Conservation (phyloP, 2,329 filamentous ascomycete genomes). For the Nothopassalora personata region DNA sequence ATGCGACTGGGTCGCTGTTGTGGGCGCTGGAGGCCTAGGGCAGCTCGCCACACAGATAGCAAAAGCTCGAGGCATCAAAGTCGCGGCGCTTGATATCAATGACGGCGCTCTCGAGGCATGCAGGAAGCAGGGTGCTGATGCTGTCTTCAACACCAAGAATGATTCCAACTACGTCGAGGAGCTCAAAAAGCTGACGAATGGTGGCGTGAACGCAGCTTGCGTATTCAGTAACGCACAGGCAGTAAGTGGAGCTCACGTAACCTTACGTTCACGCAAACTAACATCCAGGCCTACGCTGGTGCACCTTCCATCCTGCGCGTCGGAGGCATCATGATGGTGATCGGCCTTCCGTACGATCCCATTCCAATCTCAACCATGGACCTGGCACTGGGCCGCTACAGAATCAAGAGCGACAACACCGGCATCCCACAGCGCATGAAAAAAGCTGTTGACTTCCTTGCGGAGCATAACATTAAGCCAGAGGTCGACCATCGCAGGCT, state of each 20-base stretch:
- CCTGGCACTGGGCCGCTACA: constrained; percentile 15
- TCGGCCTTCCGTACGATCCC: constrained; percentile 13
- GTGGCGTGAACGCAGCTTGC: constrained; percentile 14
- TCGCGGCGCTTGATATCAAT: constrained; percentile 17
- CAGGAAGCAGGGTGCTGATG: constrained; percentile 16
- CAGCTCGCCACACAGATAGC: constrained; percentile 18
- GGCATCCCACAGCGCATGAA: constrained; percentile 18
- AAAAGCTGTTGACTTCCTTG: constrained; percentile 18
- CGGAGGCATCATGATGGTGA: constrained; percentile 17
- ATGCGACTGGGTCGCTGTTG: constrained; percentile 16
- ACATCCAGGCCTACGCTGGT: constrained; percentile 14
- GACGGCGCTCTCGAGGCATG: constrained; percentile 16
- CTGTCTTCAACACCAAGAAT: constrained; percentile 14
- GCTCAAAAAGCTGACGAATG: constrained; percentile 13
- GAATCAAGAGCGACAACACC: constrained; percentile 17
- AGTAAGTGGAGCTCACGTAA: neutral
- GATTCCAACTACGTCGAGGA: constrained; percentile 10
- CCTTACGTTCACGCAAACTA: no score
- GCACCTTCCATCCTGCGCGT: constrained; percentile 11
- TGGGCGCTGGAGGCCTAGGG: constrained; percentile 16
- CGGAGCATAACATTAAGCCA: constrained; percentile 15
- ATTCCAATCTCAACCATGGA: constrained; percentile 16
- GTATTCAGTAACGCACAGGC: constrained; percentile 19
- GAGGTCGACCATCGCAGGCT: constrained; percentile 17
- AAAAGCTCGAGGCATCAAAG: constrained; percentile 14